phyloP scores from a whole-genome alignment of 179 eudicot genomes.

The Beta corolliflora region DNA sequence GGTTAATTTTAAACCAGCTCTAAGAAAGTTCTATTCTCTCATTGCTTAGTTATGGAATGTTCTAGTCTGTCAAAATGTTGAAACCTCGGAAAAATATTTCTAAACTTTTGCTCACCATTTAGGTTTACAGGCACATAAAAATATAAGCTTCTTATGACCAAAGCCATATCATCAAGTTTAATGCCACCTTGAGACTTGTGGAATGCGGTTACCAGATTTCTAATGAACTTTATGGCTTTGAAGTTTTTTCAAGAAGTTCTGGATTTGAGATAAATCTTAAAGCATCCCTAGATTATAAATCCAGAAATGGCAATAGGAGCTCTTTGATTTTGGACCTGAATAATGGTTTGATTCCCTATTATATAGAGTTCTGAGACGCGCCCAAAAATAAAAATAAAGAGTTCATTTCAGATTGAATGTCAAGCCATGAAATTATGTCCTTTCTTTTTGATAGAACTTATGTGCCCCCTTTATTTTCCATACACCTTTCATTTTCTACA shows the following conservation, averaged over 20 bases:
- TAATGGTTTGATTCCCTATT: not conserved
- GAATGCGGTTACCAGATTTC: not conserved
- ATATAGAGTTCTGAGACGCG: not conserved
- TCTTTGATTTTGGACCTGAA: not conserved
- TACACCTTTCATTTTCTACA: not conserved
- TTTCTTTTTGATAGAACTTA: not conserved
- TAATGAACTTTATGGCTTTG: not conserved
- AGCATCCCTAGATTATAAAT: not conserved
- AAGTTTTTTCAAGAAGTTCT: not conserved
- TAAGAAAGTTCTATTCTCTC: not conserved
- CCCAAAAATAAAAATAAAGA: too few species aligned
- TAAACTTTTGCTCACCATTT: not conserved
- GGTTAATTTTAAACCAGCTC: not conserved
- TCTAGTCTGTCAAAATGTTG: not conserved
- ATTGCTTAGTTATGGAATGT: not conserved
- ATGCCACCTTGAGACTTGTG: not conserved
- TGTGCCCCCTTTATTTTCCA: not conserved
- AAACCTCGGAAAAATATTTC: not conserved
- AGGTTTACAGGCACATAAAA: not conserved
- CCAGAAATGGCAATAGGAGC: not conserved
- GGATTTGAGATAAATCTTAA: not conserved
- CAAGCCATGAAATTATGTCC: not conserved
- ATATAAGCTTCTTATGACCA: not conserved
- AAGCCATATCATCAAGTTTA: not conserved
- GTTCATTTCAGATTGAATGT: not conserved